Conservation (phyloP, 257 asterid genomes). For the Nicotiana obtusifolia region DNA sequence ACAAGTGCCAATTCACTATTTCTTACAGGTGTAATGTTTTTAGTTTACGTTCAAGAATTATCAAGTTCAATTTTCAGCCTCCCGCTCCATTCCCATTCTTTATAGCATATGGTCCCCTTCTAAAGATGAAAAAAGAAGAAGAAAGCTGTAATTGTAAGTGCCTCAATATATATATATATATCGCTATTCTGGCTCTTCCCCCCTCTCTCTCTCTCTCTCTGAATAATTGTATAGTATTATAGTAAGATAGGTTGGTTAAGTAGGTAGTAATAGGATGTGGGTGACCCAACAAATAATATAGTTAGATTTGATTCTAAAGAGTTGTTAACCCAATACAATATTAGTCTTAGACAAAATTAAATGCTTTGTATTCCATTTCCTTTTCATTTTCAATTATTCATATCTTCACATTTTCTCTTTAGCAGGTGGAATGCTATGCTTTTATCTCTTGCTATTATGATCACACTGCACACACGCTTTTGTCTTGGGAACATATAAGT, state of each 20-base stretch:
- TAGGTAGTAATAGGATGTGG: slow-evolving; percentile 14
- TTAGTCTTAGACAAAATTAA: neutral
- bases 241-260: neutral
- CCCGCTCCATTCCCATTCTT: neutral
- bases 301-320: slow-evolving; percentile 4
- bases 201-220: neutral
- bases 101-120: neutral
- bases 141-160: neutral
- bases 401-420: neutral
- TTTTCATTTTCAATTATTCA: neutral
- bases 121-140: neutral
- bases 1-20: neutral
- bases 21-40: neutral
- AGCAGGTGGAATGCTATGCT: neutral
- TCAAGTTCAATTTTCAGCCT: neutral
- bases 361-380: neutral
- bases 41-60: neutral
- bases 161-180: neutral
- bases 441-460: neutral
- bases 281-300: slow-evolving; percentile 17
- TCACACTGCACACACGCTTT: neutral
- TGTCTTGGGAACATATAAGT: neutral
- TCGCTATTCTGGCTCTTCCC: too few relatives aligned
- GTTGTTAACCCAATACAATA: neutral
- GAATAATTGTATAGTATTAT: neutral